Evolutionary conservation across 306 rosid species (phyloP).

Genomic region (Trifolium repens): DNA sequence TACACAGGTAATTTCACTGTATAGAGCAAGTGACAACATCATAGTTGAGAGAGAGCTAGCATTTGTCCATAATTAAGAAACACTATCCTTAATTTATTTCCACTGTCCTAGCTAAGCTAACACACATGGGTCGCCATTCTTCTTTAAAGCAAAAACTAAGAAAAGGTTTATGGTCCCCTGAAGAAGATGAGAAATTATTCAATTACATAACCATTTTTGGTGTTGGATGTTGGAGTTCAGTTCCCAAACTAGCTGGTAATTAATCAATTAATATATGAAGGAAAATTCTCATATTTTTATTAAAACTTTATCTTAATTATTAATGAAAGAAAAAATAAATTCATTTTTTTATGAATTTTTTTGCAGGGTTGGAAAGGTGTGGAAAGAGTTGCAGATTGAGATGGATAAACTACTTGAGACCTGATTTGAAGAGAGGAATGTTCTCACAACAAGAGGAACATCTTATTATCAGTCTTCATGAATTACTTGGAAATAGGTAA

Average conservation of each 20-base stretch:
- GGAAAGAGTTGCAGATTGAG: too few relatives aligned
- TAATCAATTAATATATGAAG: too few relatives aligned
- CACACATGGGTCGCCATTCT: conserved; percentile 88
- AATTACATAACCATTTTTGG: conserved; percentile 83
- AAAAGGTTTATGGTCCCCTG: conserved; percentile 98
- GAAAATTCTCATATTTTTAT: too few relatives aligned
- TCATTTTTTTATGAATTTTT: too few relatives aligned
- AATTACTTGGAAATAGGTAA: too few relatives aligned
- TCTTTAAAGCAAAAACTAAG: conserved; percentile 85
- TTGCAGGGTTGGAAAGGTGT: too few relatives aligned
- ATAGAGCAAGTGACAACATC: background rate
- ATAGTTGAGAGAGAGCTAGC: background rate
- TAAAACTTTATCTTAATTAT: too few relatives aligned
- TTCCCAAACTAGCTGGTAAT: conserved; percentile 88
- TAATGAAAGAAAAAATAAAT: too few relatives aligned
- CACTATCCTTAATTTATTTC: conserved; percentile 38
- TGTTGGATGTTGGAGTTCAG: conserved; percentile 97
- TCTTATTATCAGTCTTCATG: too few relatives aligned
- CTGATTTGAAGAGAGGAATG: too few relatives aligned
- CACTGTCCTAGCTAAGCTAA: background rate
- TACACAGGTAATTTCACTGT: conserved; percentile 25
- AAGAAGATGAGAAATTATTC: conserved; percentile 98
- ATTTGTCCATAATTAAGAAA: conserved; percentile 37
- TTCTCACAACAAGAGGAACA: too few relatives aligned
- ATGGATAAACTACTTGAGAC: too few relatives aligned